Conservation (phyloP, 768 basidiomycete genomes). For the Mycena vulgaris region DNA sequence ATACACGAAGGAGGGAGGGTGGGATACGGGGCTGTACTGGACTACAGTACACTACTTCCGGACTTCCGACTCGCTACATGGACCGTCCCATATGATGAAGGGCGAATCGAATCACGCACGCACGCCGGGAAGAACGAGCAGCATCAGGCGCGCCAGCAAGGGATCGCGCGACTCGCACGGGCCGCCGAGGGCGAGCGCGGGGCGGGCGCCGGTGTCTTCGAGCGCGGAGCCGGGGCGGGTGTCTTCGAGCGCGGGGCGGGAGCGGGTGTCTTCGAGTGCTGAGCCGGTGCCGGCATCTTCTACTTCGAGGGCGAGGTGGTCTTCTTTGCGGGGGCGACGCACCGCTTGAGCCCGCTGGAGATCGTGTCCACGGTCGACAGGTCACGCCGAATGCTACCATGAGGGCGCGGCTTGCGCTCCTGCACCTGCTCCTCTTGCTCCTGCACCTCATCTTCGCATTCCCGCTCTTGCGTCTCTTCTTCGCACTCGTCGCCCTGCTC, state of each 20-base stretch:
- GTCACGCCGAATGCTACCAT: constrained; percentile 19
- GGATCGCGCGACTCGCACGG: too few relatives aligned
- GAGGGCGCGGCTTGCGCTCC: not conserved
- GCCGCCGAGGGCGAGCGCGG: not conserved
- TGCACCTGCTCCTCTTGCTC: not conserved
- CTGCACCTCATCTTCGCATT: not conserved
- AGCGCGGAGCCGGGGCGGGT: not conserved
- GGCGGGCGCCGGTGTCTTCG: not conserved
- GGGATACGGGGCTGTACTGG: not conserved
- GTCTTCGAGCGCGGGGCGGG: not conserved
- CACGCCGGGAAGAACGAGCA: not conserved
- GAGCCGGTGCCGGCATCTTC: not conserved
- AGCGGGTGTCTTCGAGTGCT: not conserved
- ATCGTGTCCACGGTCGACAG: constrained; percentile 29
- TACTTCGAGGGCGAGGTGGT: not conserved
- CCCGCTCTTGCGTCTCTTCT: not conserved
- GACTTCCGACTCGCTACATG: too few relatives aligned
- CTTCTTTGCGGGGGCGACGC: too few relatives aligned
- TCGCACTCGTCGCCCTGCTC: constrained; percentile 14
- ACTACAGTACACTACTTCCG: too few relatives aligned
- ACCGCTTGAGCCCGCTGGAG: constrained; percentile 37
- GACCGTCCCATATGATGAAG: not conserved
- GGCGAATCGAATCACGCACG: not conserved
- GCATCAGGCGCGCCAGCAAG: not conserved
- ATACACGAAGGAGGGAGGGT: constrained; percentile 3